Conservation (phyloP, 2,329 filamentous ascomycete genomes). For the Trichoderma guizhouense region DNA sequence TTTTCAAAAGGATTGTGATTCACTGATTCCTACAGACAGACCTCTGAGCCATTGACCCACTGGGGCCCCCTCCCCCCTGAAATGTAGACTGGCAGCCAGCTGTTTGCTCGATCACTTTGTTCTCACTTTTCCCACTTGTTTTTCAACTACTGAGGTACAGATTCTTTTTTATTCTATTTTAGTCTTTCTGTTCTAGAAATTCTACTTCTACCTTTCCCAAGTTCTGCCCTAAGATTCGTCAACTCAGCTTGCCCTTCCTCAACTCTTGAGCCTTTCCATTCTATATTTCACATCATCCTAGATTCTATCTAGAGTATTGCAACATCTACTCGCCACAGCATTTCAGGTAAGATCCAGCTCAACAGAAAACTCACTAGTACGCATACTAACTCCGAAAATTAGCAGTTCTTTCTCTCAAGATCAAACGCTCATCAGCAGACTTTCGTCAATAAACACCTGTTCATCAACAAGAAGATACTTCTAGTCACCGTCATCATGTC, state of each 20-base stretch:
- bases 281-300: neutral
- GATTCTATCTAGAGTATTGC: neutral
- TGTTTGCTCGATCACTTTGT: neutral
- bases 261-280: neutral
- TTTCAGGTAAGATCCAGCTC: neutral
- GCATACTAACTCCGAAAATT: neutral
- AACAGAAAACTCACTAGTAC: neutral
- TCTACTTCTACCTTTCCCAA: neutral
- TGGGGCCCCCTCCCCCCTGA: neutral
- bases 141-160: neutral
- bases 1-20: neutral
- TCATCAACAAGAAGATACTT: neutral
- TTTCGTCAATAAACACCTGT: neutral
- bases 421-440: neutral
- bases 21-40: neutral
- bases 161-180: no score
- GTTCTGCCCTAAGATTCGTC: neutral
- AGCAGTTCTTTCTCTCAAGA: neutral
- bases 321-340: neutral
- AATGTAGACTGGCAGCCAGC: neutral
- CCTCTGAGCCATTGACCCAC: neutral
- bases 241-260: neutral
- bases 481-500: neutral
- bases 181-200: no score
- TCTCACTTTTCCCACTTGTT: neutral